Percentiles rank a stretch among this genome's conserved stretches.
phyloP scores from a whole-genome alignment of 2,329 filamentous ascomycete species.

The Colletotrichum horii region DNA sequence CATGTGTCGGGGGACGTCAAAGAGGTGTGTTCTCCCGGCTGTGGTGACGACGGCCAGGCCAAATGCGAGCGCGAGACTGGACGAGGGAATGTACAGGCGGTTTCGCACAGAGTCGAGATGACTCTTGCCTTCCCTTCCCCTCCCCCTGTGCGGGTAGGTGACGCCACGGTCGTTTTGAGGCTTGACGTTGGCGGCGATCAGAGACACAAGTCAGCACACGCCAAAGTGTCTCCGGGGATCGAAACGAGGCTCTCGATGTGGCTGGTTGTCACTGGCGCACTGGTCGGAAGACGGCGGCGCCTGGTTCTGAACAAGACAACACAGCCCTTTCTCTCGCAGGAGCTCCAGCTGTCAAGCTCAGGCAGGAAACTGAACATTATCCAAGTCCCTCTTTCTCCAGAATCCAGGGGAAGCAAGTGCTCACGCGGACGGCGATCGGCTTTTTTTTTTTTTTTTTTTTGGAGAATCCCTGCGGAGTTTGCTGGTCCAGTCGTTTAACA shows the following conservation, averaged over 20 bases:
- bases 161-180: not conserved
- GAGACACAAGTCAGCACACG: not conserved
- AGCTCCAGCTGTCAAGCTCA: not conserved
- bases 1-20: not conserved
- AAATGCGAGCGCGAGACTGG: not conserved
- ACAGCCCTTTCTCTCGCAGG: too few species aligned
- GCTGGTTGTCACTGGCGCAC: not conserved
- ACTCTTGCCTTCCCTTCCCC: not conserved
- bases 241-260: slow-evolving; percentile 2
- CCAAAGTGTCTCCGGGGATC: not conserved
- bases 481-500: not conserved
- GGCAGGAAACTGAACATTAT: not conserved
- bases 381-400: not conserved
- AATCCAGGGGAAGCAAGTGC: not conserved
- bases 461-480: slow-evolving; percentile 4
- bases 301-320: not conserved
- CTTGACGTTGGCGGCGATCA: not conserved
- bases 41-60: not conserved
- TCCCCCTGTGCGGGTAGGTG: not conserved
- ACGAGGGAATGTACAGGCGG: not conserved
- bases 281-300: not conserved
- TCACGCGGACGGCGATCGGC: not conserved
- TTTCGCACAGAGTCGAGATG: not conserved
- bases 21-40: not conserved
- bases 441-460: too few species aligned